Evolutionary conservation across 768 basidiomycete species (phyloP), one percentile per base, ranked within the genome.

Genomic region (Rhizopogon salebrosus): DNA sequence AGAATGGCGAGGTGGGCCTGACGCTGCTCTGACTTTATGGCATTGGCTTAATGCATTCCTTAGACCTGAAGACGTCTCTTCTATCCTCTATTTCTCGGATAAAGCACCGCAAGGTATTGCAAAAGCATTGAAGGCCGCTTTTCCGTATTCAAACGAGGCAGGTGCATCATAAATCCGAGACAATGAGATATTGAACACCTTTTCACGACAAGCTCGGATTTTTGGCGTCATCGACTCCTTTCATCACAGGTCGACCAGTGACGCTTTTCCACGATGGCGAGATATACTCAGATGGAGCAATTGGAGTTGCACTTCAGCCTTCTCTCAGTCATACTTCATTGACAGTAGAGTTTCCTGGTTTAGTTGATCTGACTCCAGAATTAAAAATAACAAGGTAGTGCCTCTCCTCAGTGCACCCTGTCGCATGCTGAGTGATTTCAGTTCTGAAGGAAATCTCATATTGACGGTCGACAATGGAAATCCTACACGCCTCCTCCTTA

Each of bases 401-500:
- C 23, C 24, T 23, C 55, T 34, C n/a, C 53, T 34, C 45, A 20
- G 40, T 16, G 37, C 39, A 29, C 29, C 23, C 11, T 31, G n/a
- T 16, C 8, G 3, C 37, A 23, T 24, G n/a, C 18, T 52, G 22
- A 36, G 24, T 40, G 29, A 23, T 38, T 18, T 26, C 16, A 87
- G 87, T 26, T 75, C 80, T 6, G 82, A 87, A 66, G 89, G 89
- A 3, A 92, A 91, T 60, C 75, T 92, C 57, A 70, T 92, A 39
- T 76, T 83, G 45, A 63, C 76, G 5, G 65, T 91, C 1, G 71
- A 87, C 56, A 62, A 69, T 35, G 58, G 66, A 16, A 90, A 85
- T 56, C 87, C 89, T 0, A 79, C 85, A 0, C 72, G 76, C 29
- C 67, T 84, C 4, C 73, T 92, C 6, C 71, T 91, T 14, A 59